Evolutionary conservation across 2,329 filamentous ascomycete species (phyloP), one percentile per base, ranked within the genome.

Genomic region (Taxawa tesnikishii): DNA sequence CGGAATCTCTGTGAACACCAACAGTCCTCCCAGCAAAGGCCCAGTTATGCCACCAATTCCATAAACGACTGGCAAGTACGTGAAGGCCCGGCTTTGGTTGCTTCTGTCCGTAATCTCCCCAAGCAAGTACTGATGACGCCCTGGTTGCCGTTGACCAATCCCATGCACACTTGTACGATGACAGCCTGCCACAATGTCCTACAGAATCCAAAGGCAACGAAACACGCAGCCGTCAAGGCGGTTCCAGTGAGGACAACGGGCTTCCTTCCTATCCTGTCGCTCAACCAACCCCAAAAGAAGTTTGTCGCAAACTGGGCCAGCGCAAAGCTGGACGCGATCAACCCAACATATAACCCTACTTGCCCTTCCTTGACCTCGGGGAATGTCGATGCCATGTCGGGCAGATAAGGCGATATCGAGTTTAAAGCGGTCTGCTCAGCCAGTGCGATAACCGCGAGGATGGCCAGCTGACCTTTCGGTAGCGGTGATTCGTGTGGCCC

Each of bases 381-480:
- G 52, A 96, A 96, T 1, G 75, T 76, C 14, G 75, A 73, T 2
- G 87, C 78, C 88, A 98, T 96, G 45, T 85, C 74, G 1, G 90
- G 90, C 2, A 98, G 72, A 55, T 98, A 98, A 1, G 90, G 90
- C 8, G 80, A 82, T 48, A 98, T 94, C 14, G 85, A 94, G 56
- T 98, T 98, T 50, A 98, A 70, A 1, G 90, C 90, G 0, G 88
- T 96, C 64, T 98, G 90, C 54, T 98, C 90, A 33, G 83, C 81
- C 14, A 98, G 68, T 5, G 87, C 87, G 38, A 98, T 82, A 42
- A 94, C 62, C 1, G 88, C 88, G 19, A 98, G 65, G 9, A 96
- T 72, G 4, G 76, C 69, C 38, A 98, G 77, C 62, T 96, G 90
- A 43, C 68, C 75, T 42, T 75, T 74, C 0, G 90, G 90, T 12